A percentile compares a stretch with the other conserved stretches of the same genome.
These are phyloP conservation scores for Globisporangium sylvaticum DNA, from an alignment of 352 stramenopile genomes.

Conservation along the genomic window DNA sequence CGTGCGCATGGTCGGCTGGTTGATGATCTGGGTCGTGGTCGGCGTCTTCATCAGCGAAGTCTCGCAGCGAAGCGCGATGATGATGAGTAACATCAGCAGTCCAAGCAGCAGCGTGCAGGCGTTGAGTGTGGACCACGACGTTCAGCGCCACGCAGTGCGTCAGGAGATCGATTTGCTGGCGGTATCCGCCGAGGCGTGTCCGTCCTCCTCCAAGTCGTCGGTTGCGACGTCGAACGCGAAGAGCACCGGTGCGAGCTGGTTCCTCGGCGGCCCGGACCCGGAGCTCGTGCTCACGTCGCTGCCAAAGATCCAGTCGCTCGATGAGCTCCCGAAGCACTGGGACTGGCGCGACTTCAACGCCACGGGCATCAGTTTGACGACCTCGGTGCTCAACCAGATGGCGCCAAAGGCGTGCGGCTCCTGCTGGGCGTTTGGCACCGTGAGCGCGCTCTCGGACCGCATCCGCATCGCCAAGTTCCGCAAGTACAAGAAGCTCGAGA, in stretches of 20 bases:
- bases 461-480: constrained; percentile 68
- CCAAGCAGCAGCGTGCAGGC: neutral
- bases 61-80: constrained; percentile 15
- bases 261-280: constrained; percentile 58
- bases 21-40: constrained; percentile 49
- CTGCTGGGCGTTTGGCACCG: constrained; percentile 74
- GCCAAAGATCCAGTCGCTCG: constrained; percentile 41
- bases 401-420: constrained; percentile 68
- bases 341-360: constrained; percentile 79
- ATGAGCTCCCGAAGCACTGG: constrained; percentile 65
- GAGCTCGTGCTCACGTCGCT: constrained; percentile 46
- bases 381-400: constrained; percentile 79
- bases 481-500: constrained; percentile 49
- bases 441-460: constrained; percentile 70
- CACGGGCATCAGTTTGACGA: constrained; percentile 72
- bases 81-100: constrained; percentile 3
- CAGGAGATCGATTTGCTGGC: constrained; percentile 53
- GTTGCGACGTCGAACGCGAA: constrained; percentile 3
- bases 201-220: neutral
- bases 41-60: constrained; percentile 40
- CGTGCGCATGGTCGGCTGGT: constrained; percentile 32
- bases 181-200: constrained; percentile 26
- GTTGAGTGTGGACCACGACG: constrained; percentile 17
- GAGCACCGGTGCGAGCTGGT: constrained; percentile 44
- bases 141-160: constrained; percentile 45